Evolutionary conservation across 306 rosid species (phyloP).

Genomic region (Calophaca sinica): DNA sequence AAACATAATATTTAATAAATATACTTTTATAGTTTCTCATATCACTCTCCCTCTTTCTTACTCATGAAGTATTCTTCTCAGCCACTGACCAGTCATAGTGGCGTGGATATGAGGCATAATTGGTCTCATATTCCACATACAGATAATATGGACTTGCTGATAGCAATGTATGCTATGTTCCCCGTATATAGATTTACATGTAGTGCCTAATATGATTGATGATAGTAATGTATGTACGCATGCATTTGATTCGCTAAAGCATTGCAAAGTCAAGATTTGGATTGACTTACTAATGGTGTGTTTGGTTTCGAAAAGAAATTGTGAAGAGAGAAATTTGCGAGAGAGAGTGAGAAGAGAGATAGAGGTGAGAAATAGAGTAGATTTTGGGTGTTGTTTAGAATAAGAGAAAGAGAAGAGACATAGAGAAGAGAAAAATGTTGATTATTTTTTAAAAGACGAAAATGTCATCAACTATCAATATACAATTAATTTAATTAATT

Average conservation of each 20-base stretch:
- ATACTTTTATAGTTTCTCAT: background rate
- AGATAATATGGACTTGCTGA: constrained; percentile 35
- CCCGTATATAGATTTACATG: background rate
- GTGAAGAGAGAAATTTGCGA: no score
- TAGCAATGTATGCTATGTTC: constrained; percentile 5
- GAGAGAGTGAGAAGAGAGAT: no score
- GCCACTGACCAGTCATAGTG: constrained; percentile 16
- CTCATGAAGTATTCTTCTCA: constrained; percentile 6
- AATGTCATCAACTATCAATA: no score
- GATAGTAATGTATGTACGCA: background rate
- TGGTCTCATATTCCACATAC: constrained; percentile 43
- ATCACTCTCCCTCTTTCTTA: constrained; percentile 5
- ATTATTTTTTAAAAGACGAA: no score
- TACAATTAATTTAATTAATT: no score
- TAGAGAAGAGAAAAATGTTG: no score
- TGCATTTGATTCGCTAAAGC: constrained; percentile 26
- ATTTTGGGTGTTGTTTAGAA: no score
- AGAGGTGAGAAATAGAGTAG: no score
- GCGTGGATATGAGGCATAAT: constrained; percentile 33
- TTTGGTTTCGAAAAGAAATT: no score
- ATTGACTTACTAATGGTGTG: background rate
- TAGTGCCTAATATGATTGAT: background rate
- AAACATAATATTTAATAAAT: constrained; percentile 17
- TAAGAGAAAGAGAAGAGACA: no score
- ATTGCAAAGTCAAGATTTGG: constrained; percentile 36